phyloP scores from a whole-genome alignment of 179 eudicot species.

The Pouteria campechiana region DNA sequence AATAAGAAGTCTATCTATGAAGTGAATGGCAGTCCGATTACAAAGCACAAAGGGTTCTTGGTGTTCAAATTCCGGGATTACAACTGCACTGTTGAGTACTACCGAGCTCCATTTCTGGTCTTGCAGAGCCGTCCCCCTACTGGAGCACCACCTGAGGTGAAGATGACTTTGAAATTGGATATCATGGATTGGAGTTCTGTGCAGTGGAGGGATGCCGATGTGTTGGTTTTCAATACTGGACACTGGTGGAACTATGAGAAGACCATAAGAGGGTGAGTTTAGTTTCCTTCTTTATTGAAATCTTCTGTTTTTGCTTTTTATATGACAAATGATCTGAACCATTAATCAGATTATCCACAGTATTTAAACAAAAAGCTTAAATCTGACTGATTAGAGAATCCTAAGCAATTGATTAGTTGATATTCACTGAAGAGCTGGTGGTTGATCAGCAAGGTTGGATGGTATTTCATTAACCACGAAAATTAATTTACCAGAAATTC shows the following conservation, averaged over 20 bases:
- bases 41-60: slow-evolving; percentile 80
- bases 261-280: slow-evolving; percentile 61
- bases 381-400: neutral
- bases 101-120: slow-evolving; percentile 78
- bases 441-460: too few relatives aligned
- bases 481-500: too few relatives aligned
- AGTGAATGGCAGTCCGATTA: slow-evolving; percentile 82
- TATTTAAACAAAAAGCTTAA: neutral
- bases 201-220: slow-evolving; percentile 66
- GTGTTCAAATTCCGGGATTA: slow-evolving; percentile 59
- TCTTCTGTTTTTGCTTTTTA: neutral
- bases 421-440: neutral
- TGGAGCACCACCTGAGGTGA: slow-evolving; percentile 26
- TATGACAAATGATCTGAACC: neutral
- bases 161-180: slow-evolving; percentile 50
- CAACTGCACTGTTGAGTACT: slow-evolving; percentile 79
- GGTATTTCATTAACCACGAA: too few relatives aligned
- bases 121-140: slow-evolving; percentile 64
- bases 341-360: neutral
- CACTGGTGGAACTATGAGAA: slow-evolving; percentile 98
- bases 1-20: slow-evolving; percentile 55
- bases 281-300: neutral
- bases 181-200: slow-evolving; percentile 67
- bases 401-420: neutral
- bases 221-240: slow-evolving; percentile 66